Percentiles rank a stretch among this genome's conserved stretches.
Evolutionary conservation across 441 rosid genomes (phyloP).

Genomic region (Brassica hybrid): DNA sequence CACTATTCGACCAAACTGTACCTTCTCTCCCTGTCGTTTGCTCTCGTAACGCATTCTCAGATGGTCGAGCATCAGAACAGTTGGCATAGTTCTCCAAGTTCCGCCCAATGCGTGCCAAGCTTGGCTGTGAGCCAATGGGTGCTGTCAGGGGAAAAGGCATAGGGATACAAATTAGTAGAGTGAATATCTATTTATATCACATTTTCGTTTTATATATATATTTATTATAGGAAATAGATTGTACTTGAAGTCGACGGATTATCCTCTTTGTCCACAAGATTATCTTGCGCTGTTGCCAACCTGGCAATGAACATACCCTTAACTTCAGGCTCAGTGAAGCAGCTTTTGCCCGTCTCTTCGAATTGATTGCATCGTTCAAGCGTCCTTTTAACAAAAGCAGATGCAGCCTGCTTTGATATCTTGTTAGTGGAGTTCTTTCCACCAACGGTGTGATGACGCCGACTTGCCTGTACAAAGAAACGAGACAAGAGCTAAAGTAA

Average conservation of each 20-base stretch:
- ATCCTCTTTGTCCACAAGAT: conserved; percentile 40
- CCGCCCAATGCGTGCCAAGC: conserved; percentile 53
- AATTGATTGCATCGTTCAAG: conserved; percentile 69
- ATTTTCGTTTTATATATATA: not conserved
- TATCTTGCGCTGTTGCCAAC: conserved; percentile 47
- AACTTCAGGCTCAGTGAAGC: conserved; percentile 75
- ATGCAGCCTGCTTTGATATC: conserved; percentile 86
- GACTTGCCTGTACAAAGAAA: conserved; percentile 57
- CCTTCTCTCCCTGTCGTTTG: conserved; percentile 63
- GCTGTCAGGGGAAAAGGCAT: conserved; percentile 51
- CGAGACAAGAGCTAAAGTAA: not conserved
- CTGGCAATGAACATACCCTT: conserved; percentile 68
- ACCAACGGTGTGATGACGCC: conserved; percentile 65
- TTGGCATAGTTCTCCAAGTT: conserved; percentile 54
- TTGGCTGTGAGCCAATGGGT: conserved; percentile 62
- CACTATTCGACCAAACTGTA: conserved; percentile 55
- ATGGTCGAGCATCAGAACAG: conserved; percentile 54
- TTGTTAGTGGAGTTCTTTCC: conserved; percentile 82
- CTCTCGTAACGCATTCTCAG: conserved; percentile 53
- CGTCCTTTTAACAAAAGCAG: conserved; percentile 73
- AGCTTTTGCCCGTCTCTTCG: conserved; percentile 88
- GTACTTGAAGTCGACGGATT: conserved; percentile 40
- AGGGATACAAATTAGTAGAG: conserved; percentile 22
- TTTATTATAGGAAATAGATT: not conserved
- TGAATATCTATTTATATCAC: not conserved